Percentiles rank a stretch among this genome's conserved stretches.
phyloP scores from a whole-genome alignment of 805 yeast genomes.

The Candida tammaniensis region DNA sequence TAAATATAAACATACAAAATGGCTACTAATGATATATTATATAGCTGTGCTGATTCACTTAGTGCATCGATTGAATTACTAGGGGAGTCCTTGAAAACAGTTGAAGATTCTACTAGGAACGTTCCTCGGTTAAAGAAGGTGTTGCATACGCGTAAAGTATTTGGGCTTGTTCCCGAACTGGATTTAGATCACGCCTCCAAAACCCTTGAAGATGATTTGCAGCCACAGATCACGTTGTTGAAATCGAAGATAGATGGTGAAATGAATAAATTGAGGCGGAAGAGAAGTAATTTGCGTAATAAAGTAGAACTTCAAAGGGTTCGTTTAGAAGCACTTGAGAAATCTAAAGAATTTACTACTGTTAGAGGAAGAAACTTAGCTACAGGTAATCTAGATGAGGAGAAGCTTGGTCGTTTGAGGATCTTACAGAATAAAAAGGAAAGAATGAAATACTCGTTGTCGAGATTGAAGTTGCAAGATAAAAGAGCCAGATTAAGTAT shows the following conservation, averaged over 20 bases:
- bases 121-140: conserved; percentile 37
- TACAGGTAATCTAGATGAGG: conserved; percentile 22
- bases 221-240: conserved; percentile 39
- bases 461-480: conserved; percentile 20
- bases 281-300: conserved; percentile 27
- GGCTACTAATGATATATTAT: conserved; percentile 9
- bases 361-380: conserved; percentile 14
- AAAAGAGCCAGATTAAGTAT: conserved; percentile 15
- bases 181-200: conserved; percentile 42
- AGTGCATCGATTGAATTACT: conserved; percentile 32
- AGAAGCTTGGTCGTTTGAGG: conserved; percentile 36
- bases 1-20: conserved; percentile 2
- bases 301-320: conserved; percentile 41
- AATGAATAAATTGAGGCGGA: conserved; percentile 30
- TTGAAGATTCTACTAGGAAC: conserved; percentile 39
- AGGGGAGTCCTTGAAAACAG: conserved; percentile 26
- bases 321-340: conserved; percentile 24
- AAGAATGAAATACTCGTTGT: conserved; percentile 39
- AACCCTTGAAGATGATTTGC: conserved; percentile 32
- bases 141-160: conserved; percentile 44
- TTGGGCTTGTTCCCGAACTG: conserved; percentile 49
- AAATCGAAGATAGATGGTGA: conserved; percentile 30
- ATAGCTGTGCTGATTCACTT: conserved; percentile 31
- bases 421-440: conserved; percentile 42
- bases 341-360: conserved; percentile 5